Conservation (phyloP, 257 asterid species). For the Forsythia suspensa region DNA sequence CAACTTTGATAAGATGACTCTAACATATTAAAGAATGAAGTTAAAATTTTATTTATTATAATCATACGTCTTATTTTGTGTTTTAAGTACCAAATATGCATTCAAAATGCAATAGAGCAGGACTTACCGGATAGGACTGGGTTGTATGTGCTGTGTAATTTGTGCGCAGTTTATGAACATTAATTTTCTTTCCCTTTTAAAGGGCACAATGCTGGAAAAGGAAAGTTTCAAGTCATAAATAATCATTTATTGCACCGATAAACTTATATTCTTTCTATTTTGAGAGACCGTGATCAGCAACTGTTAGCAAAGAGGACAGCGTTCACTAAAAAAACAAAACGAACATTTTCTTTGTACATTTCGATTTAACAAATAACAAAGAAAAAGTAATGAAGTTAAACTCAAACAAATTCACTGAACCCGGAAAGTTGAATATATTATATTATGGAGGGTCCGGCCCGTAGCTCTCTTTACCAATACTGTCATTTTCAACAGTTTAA, state of each 20-base stretch:
- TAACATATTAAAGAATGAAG: neutral
- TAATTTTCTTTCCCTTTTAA: neutral
- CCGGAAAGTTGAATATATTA: neutral
- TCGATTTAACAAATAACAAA: neutral
- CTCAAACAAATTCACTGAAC: neutral
- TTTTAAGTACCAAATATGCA: neutral
- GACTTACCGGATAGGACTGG: neutral
- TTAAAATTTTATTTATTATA: neutral
- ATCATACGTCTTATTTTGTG: neutral
- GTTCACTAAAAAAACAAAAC: neutral
- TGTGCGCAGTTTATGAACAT: neutral
- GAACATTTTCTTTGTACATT: neutral
- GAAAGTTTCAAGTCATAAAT: constrained; percentile 8
- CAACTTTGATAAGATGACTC: neutral
- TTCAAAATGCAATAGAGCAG: neutral
- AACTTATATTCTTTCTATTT: neutral
- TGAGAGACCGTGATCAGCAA: neutral
- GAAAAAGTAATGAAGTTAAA: neutral
- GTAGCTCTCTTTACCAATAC: neutral
- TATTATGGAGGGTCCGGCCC: neutral
- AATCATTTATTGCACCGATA: neutral
- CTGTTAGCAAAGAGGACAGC: constrained; percentile 1
- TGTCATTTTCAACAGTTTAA: neutral
- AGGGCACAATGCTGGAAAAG: neutral
- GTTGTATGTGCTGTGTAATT: neutral